Evolutionary conservation across 805 yeast genomes (phyloP), one percentile per base, ranked within the genome.

Genomic region (Candida insectorum): DNA sequence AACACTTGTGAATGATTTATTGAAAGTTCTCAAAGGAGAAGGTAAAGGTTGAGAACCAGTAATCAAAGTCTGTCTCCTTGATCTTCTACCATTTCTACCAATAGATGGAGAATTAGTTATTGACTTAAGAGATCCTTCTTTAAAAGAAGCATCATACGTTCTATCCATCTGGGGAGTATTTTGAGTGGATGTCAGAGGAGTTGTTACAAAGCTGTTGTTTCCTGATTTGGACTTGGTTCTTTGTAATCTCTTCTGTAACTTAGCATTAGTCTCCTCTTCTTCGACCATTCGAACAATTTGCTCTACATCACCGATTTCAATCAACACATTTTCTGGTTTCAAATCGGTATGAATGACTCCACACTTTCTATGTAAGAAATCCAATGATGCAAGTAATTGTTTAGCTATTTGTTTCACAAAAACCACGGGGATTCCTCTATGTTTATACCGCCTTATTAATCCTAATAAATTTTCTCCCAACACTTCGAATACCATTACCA

Each of bases 401-500:
- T 81, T 81, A 12, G 93, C 79, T 33, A 87, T 81, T 54, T 83
- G 91, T 57, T 85, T 83, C 23, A 85, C 93, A 48, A 83, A 75
- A 15, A 72, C 70, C 20, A 77, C 54, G 2, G 95, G 95, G n/a
- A 86, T 73, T 15, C 94, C 91, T 43, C 83, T 71, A 58, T 84
- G 87, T 52, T 74, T 73, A 47, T 76, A 89, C 36, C 89, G 71
- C 43, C 85, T 75, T 38, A 91, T 87, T 45, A 93, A 67, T 14
- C 95, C 89, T 33, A 93, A 65, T 45, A 93, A 58, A 54, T 88
- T 91, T 58, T 93, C 99, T 14, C 99, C 99, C 41, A 93, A 66
- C 0, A 93, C 96, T 61, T 93, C 98, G 57, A 93, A 93, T 1
- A 91, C 97, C 97, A 93, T 93, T 38, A 93, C 91, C 8, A 88